These are phyloP conservation scores for Phytophthora cactorum DNA, from an alignment of 352 stramenopile genomes.

Conservation along the genomic window DNA sequence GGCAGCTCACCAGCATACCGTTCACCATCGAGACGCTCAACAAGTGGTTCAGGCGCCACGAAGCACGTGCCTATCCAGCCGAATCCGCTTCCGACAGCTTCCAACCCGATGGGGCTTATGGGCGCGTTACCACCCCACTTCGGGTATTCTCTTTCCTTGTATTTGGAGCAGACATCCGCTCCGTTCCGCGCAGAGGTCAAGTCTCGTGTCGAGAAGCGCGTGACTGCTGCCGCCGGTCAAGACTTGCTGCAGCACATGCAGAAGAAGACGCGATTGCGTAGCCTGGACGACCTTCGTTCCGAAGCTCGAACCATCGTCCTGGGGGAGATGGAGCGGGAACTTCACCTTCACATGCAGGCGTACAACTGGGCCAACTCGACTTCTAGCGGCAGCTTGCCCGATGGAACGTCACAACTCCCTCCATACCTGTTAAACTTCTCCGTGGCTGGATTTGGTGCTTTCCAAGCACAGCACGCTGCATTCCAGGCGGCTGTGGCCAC, in stretches of 20 bases:
- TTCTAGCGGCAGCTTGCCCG: conserved; percentile 24
- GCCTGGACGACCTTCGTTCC: conserved; percentile 66
- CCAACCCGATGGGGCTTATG: conserved; percentile 74
- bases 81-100: conserved; percentile 74
- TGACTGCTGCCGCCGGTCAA: conserved; percentile 72
- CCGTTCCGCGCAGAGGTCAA: conserved; percentile 75
- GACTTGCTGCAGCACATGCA: conserved; percentile 86
- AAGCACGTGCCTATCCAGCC: conserved; percentile 83
- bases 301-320: conserved; percentile 71
- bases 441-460: conserved; percentile 59
- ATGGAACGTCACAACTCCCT: conserved; percentile 42
- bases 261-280: conserved; percentile 81
- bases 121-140: conserved; percentile 61
- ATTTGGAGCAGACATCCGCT: conserved; percentile 75
- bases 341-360: conserved; percentile 76
- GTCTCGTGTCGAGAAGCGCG: conserved; percentile 76
- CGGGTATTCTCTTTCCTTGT: conserved; percentile 68
- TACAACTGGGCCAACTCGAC: conserved; percentile 61
- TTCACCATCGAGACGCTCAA: conserved; percentile 28
- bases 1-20: conserved; percentile 27
- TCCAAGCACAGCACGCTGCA: conserved; percentile 61
- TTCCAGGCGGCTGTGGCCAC: conserved; percentile 48
- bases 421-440: conserved; percentile 69
- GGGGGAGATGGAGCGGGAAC: conserved; percentile 74
- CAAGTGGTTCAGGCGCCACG: conserved; percentile 15